A percentile compares a stretch with the other conserved stretches of the same genome.
phyloP scores from a whole-genome alignment of 2,329 filamentous ascomycete genomes.

The Dactylonectria macrodidyma region DNA sequence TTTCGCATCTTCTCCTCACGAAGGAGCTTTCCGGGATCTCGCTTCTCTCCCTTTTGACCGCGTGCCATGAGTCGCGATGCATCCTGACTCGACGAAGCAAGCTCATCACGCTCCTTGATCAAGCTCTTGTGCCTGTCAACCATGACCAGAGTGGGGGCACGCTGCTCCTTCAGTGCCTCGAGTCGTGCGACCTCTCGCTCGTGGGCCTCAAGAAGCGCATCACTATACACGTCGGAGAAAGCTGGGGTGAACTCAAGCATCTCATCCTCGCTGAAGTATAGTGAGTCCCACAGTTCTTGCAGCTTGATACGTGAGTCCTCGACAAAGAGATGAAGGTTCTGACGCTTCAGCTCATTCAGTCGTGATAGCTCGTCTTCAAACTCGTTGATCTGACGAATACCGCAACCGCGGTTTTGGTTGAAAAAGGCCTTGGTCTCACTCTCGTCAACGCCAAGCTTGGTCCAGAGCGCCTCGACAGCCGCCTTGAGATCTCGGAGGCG shows the following conservation, averaged over 20 bases:
- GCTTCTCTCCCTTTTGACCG: constrained; percentile 92
- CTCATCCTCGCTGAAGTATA: constrained; percentile 97
- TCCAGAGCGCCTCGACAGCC: constrained; percentile 90
- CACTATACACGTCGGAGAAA: constrained; percentile 97
- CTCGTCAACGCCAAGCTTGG: constrained; percentile 87
- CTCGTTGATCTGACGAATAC: constrained; percentile 92
- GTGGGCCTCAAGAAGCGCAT: constrained; percentile 94
- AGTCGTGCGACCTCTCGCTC: constrained; percentile 90
- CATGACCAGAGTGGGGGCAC: constrained; percentile 84
- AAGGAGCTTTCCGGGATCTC: constrained; percentile 93
- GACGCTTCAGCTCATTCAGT: constrained; percentile 92
- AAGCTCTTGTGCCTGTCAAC: constrained; percentile 88
- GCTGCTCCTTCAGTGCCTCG: constrained; percentile 87
- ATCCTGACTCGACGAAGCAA: constrained; percentile 93
- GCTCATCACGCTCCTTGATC: constrained; percentile 87
- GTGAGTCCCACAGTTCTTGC: constrained; percentile 93
- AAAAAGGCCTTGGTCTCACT: constrained; percentile 88
- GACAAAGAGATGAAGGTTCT: constrained; percentile 96
- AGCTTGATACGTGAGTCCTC: constrained; percentile 93
- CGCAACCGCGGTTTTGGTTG: constrained; percentile 89
- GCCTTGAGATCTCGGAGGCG: constrained; percentile 80
- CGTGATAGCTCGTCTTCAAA: constrained; percentile 91
- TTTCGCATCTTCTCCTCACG: constrained; percentile 99
- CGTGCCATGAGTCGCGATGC: constrained; percentile 93
- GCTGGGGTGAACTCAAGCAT: constrained; percentile 98